Evolutionary conservation across 768 basidiomycete species (phyloP), one percentile per base, ranked within the genome.

Genomic region (Collybia mongolica): DNA sequence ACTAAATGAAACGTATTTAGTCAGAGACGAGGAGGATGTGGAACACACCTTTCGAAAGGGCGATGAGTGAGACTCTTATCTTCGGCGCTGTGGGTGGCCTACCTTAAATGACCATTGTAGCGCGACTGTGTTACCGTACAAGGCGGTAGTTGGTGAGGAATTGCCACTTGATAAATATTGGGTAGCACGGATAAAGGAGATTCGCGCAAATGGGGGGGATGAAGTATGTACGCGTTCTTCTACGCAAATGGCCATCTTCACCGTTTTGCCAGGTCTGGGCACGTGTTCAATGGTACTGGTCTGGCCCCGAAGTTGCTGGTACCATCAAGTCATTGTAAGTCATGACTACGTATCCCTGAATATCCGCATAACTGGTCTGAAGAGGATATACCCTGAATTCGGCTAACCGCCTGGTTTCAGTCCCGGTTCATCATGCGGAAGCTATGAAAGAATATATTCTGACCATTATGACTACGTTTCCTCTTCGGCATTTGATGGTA

Each of bases 271-370:
- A 84, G 76, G 82, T 84, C 0, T 84, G 80, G 79, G 71, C 67
- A 0, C 60, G 54, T 8, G 72, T 85, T 0, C 72, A 77, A 42
- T 86, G 83, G 83, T 83, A 66, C 42, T 86, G 80, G 62, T 70
- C 75, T 1, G 69, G 72, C 0, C 43, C 64, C n/a, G 83, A 86
- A 29, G 74, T 79, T 0, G 65, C 66, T 0, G 54, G 54, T 1
- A 64, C 72, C 0, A 58, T 79, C 24, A 75, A 76, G 24, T 74
- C 77, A 1, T 81, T 83, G 81, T 82, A 48, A 49, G 79, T 68
- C 4, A 24, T 19, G 19, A 14, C 41, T 15, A 7, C 19, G 32
- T 32, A 32, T 32, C 11, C 32, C 11, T 14, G 32, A 32, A 32
- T 9, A 32, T 32, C 11, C 32, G 14, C 32, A 32, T 14, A 11